A percentile compares a stretch with the other conserved stretches of the same genome.
Conservation (phyloP, 2,329 filamentous ascomycete species). For the Fusarium sp. region DNA sequence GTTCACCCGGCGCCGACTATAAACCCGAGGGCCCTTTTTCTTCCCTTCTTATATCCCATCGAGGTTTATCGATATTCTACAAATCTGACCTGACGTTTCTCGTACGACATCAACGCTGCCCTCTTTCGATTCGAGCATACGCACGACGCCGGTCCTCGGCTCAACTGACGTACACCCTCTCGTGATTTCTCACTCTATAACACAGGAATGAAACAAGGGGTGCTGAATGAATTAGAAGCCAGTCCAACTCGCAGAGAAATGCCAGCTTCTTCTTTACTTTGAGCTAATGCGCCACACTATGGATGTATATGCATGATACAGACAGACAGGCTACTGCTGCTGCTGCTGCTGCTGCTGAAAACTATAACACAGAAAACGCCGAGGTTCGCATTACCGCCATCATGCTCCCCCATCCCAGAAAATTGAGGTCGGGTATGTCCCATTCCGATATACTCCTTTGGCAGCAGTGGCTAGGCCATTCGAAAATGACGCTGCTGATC, state of each 20-base stretch:
- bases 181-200: neutral
- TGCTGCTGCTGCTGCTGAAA: neutral
- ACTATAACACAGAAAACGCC: slow-evolving; percentile 41
- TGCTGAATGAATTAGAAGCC: slow-evolving; percentile 27
- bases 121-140: slow-evolving; percentile 29
- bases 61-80: slow-evolving; percentile 3
- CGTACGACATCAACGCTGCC: slow-evolving; percentile 36
- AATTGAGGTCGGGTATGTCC: slow-evolving; percentile 35
- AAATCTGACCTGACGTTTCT: slow-evolving; percentile 19
- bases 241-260: slow-evolving; percentile 21
- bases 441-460: slow-evolving; percentile 42
- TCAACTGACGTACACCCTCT: slow-evolving; percentile 1
- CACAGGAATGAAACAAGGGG: neutral
- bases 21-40: slow-evolving; percentile 1
- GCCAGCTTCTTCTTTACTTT: slow-evolving; percentile 23
- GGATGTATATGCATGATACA: slow-evolving; percentile 1
- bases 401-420: slow-evolving; percentile 29
- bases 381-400: slow-evolving; percentile 14
- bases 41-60: slow-evolving; percentile 1
- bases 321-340: slow-evolving; percentile 7
- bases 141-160: slow-evolving; percentile 12
- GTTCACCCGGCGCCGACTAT: slow-evolving; percentile 22
- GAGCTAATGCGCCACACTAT: slow-evolving; percentile 13
- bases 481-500: slow-evolving; percentile 26
- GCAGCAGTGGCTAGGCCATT: slow-evolving; percentile 28